phyloP scores from a whole-genome alignment of 306 rosid species.

The Casuarina glauca region DNA sequence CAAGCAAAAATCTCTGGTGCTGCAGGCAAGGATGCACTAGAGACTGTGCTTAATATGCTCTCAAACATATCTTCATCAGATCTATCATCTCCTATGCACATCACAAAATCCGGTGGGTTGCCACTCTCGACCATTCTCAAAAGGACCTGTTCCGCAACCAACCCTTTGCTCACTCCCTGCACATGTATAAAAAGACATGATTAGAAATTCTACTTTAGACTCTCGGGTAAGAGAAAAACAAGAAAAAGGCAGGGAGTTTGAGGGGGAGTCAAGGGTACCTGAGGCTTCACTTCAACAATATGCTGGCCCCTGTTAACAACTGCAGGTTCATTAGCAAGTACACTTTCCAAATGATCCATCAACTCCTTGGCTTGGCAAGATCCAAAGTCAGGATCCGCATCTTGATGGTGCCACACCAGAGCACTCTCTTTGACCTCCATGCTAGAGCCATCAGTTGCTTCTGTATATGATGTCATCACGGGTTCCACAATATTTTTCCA shows the following conservation, averaged over 20 bases:
- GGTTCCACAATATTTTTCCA: slow-evolving; percentile 81
- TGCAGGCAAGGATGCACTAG: slow-evolving; percentile 49
- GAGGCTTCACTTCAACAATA: slow-evolving; percentile 89
- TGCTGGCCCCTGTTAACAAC: slow-evolving; percentile 69
- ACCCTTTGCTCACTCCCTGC: slow-evolving; percentile 85
- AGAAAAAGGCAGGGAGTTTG: background rate
- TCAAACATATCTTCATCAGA: slow-evolving; percentile 94
- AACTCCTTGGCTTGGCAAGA: slow-evolving; percentile 86
- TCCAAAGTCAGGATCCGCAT: slow-evolving; percentile 88
- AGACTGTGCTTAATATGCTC: slow-evolving; percentile 57
- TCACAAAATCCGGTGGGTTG: slow-evolving; percentile 66
- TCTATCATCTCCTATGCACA: slow-evolving; percentile 86
- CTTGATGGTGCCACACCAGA: slow-evolving; percentile 92
- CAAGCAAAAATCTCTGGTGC: slow-evolving; percentile 76
- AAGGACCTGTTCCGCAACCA: slow-evolving; percentile 67
- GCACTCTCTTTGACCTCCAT: slow-evolving; percentile 77
- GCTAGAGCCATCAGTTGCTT: slow-evolving; percentile 81
- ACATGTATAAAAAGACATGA: slow-evolving; percentile 13
- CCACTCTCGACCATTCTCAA: slow-evolving; percentile 51
- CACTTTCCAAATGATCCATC: slow-evolving; percentile 71
- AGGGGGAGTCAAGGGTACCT: slow-evolving; percentile 42
- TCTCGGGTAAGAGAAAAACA: slow-evolving; percentile 3
- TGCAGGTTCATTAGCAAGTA: slow-evolving; percentile 77
- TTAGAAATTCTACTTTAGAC: slow-evolving; percentile 17
- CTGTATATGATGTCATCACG: slow-evolving; percentile 68